phyloP scores from a whole-genome alignment of 1,284 basidiomycete genomes.

The Thecaphora thlaspeos region DNA sequence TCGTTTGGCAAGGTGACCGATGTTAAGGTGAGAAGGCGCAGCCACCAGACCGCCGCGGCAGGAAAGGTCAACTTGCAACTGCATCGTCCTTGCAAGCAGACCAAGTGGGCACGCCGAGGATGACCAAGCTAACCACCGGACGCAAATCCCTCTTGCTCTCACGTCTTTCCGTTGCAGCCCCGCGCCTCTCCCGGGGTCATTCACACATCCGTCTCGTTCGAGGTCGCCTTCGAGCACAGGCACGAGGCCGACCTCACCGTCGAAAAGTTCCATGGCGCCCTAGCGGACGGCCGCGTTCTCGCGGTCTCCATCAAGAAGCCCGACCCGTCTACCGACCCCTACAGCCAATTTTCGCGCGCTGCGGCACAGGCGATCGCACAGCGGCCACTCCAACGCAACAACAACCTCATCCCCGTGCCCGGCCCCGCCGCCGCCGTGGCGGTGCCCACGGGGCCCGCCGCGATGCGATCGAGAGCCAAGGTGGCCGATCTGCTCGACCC shows the following conservation, averaged over 20 bases:
- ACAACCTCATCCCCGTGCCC: constrained; percentile 25
- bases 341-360: constrained; percentile 26
- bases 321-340: constrained; percentile 17
- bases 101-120: no score
- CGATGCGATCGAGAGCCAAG: constrained; percentile 11
- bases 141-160: no score
- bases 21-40: constrained; percentile 19
- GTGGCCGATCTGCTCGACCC: constrained; percentile 21
- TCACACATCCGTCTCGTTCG: constrained; percentile 46
- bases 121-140: no score
- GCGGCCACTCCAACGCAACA: constrained; percentile 16
- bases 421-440: constrained; percentile 22
- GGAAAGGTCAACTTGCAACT: no score
- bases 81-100: no score
- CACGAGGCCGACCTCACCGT: constrained; percentile 41
- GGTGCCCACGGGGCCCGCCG: constrained; percentile 29
- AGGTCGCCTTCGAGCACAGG: constrained; percentile 43
- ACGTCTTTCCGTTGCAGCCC: constrained; percentile 3
- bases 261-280: constrained; percentile 48
- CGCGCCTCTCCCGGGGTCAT: constrained; percentile 36
- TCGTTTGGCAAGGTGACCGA: constrained; percentile 44
- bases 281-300: constrained; percentile 53
- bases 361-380: constrained; percentile 26
- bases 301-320: constrained; percentile 42
- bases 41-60: no score